Base-by-base conservation (phyloP, 768 basidiomycete genomes). In the Rhodotorula babjevae region DNA sequence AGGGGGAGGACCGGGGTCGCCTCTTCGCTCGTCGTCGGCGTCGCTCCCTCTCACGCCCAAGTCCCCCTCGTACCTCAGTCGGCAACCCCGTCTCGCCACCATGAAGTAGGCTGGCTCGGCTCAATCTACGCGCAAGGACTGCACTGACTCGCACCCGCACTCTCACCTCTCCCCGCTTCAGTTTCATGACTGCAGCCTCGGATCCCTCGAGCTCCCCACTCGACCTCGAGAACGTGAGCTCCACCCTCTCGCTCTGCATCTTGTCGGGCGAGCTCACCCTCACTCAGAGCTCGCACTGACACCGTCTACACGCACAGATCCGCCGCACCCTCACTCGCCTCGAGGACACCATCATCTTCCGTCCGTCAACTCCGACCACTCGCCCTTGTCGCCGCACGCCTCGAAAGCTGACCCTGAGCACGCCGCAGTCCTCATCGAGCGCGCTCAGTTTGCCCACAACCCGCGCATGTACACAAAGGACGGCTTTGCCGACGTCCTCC, bases 261-360 rank as follows among this genome's bases (percentile, higher is more conserved):
- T 18, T 4, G 9, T 46, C 44, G 44, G 18, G 44, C 44, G 18
- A 7, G 44, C 44, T 18, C 42, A 25, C 8, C 21, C 10, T 14
- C n/a, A 11, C 50, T 58, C 53, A n/a, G n/a, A n/a, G n/a, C n/a
- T 40, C 55, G 1, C 9, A 12, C 84, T 95, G 56, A 57, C 33
- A 2, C 56, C n/a, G 90, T 93, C 3, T 27, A 21, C 21, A 9
- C 15, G 2, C 49, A 60, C 85, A 87, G 71, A 98, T 99, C 77
- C 85, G 96, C 68, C 87, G 87, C 31, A 90, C 93, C 60, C 84
- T 99, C 25, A 88, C 85, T 73, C 87, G 96, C 40, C 87, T 99
- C 33, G 96, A 99, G 80, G 96, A 99, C 78, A 99, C 95, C 31
- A 98, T 99, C 84, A 98, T 98, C 81, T 99, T 99, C 81, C 79